These are phyloP conservation scores for Beauveria caledonica DNA, from an alignment of 2,329 filamentous ascomycete genomes.

Conservation along the genomic window DNA sequence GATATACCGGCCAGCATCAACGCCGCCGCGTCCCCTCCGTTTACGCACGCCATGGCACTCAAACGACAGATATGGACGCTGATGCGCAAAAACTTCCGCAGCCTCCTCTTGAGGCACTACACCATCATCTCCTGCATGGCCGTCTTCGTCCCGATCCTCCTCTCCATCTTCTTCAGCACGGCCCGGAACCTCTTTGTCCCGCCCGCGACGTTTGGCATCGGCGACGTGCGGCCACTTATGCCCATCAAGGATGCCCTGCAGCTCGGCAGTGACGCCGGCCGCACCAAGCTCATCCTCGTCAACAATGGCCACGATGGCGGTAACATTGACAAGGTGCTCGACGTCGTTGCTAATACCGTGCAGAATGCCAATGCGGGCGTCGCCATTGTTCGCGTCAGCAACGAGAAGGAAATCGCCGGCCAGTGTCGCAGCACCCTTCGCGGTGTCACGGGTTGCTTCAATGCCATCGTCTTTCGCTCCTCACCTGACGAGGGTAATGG, in stretches of 20 bases:
- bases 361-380: conserved; percentile 44
- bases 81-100: conserved; percentile 53
- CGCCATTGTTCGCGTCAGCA: conserved; percentile 43
- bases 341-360: conserved; percentile 50
- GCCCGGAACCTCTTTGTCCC: conserved; percentile 78
- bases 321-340: conserved; percentile 64
- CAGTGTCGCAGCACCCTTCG: conserved; percentile 56
- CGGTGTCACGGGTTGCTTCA: conserved; percentile 65
- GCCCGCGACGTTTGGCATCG: conserved; percentile 67
- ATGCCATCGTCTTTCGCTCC: conserved; percentile 64
- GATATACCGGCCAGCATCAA: not conserved
- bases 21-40: not conserved
- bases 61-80: conserved; percentile 53
- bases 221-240: conserved; percentile 50
- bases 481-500: conserved; percentile 63
- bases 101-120: conserved; percentile 46
- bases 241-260: conserved; percentile 56
- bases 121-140: conserved; percentile 46
- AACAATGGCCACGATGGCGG: conserved; percentile 64
- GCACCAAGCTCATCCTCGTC: conserved; percentile 68
- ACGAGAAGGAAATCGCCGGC: conserved; percentile 49
- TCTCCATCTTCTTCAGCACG: conserved; percentile 56
- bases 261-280: conserved; percentile 43
- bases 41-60: conserved; percentile 38
- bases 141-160: conserved; percentile 49